Percentiles rank a stretch among this genome's conserved stretches.
phyloP scores from a whole-genome alignment of 1,284 basidiomycete genomes.

The Athelia psychrophila region DNA sequence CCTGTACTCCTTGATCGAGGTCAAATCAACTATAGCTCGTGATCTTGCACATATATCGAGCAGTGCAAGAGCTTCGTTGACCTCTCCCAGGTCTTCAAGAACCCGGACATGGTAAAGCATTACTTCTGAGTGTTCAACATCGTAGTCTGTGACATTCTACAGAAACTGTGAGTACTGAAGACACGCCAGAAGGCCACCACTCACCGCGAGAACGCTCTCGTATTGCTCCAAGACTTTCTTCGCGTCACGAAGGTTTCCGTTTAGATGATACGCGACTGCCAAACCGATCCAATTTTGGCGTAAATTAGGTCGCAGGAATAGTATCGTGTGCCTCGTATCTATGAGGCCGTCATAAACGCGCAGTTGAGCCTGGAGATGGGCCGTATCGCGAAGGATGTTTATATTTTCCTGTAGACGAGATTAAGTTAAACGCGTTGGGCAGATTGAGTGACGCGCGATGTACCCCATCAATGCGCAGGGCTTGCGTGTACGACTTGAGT shows the following conservation, averaged over 20 bases:
- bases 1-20: constrained; percentile 68
- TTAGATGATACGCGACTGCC: constrained; percentile 87
- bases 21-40: constrained; percentile 68
- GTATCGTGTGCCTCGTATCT: constrained; percentile 80
- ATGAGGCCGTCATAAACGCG: constrained; percentile 80
- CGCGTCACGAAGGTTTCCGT: constrained; percentile 72
- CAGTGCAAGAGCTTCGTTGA: constrained; percentile 56
- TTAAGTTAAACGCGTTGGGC: constrained; percentile 3
- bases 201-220: constrained; percentile 59
- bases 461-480: constrained; percentile 87
- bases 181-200: constrained; percentile 12
- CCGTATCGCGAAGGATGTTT: constrained; percentile 90
- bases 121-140: constrained; percentile 86
- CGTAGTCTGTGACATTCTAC: constrained; percentile 72
- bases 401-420: constrained; percentile 73
- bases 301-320: constrained; percentile 79
- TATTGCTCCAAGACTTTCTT: constrained; percentile 74
- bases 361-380: constrained; percentile 89
- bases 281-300: constrained; percentile 91
- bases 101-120: constrained; percentile 81
- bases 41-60: constrained; percentile 69
- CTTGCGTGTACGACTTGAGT: constrained; percentile 81
- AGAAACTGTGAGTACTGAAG: neutral
- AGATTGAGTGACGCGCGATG: constrained; percentile 20
- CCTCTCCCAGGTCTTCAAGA: constrained; percentile 74